Evolutionary conservation across 2,329 filamentous ascomycete genomes (phyloP).

Genomic region (Coniochaeta sp.): DNA sequence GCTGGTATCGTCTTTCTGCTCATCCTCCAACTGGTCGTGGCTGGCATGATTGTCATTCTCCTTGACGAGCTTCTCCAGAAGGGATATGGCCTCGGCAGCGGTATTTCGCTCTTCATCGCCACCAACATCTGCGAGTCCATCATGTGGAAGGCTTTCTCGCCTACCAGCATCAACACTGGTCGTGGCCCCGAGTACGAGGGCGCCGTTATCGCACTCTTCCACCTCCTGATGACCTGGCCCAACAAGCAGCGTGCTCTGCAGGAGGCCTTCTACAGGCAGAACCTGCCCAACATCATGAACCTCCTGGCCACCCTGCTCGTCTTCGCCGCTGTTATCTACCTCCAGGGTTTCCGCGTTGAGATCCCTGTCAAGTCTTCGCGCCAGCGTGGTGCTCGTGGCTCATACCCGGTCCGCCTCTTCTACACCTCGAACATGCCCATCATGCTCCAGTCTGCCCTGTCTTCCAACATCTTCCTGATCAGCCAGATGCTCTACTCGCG

Average conservation of each 20-base stretch:
- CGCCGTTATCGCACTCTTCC: constrained; percentile 94
- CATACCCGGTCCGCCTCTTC: constrained; percentile 97
- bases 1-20: constrained; percentile 97
- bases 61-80: constrained; percentile 99
- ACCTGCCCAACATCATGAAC: constrained; percentile 99
- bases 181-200: constrained; percentile 99
- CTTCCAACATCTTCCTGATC: constrained; percentile 98
- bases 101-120: constrained; percentile 98
- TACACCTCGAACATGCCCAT: constrained; percentile 99
- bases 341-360: constrained; percentile 98
- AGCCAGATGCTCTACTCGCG: constrained; percentile 99
- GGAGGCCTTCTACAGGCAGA: constrained; percentile 99
- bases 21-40: constrained; percentile 94
- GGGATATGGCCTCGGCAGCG: constrained; percentile 95
- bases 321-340: constrained; percentile 97
- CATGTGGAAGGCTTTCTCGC: constrained; percentile 99
- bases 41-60: constrained; percentile 97
- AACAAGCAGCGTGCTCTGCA: constrained; percentile 98
- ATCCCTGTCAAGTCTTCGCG: constrained; percentile 99
- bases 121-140: constrained; percentile 99
- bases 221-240: constrained; percentile 95
- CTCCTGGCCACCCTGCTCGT: constrained; percentile 85
- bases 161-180: constrained; percentile 98
- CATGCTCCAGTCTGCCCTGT: constrained; percentile 98
- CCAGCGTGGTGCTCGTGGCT: constrained; percentile 96